Base-by-base conservation (phyloP, 345 rosid genomes). In the Corchorus olitorius region DNA sequence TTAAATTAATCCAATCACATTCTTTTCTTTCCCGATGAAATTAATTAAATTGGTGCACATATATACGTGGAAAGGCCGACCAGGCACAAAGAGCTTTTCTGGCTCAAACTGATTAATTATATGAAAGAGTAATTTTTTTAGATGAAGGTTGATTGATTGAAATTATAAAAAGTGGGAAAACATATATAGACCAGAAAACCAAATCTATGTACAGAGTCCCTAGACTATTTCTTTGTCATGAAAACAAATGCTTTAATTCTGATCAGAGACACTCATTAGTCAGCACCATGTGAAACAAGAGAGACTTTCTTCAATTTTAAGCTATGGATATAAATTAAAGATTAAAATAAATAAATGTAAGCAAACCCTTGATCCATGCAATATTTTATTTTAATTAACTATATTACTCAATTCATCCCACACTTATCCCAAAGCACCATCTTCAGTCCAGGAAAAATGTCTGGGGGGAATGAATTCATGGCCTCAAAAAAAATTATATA, bases 141-240 rank as follows among this genome's bases (percentile, higher is more conserved):
- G 10, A 50, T 9, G 3, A 9, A 50, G 6, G 17, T 50, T 9
- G 17, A 9, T 50, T 9, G 10, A 50, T 27, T 27, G 27, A 50
- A 50, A 6, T 52, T 43, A 64, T 27, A 59, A 16, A 62, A 45
- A n/a, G 15, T 52, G 45, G 10, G 27, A 52, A 77, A 69, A 72
- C 48, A 76, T n/a, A n/a, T n/a, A n/a, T 12, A 35, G 52, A 73
- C 49, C 60, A 19, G 27, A 17, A 70, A 35, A 76, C 79, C 72
- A 83, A 83, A 79, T 79, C 84, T 39, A 78, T 64, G 82, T 86
- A 73, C 89, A 86, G 83, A 55, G 67, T 64, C 76, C 80, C 83
- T 79, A 78, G 86, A 83, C 89, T 9, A 49, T 55, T 75, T 79
- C 54, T 65, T 34, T 54, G 73, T 43, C 53, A 62, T 37, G 68